Percentiles rank a stretch among this genome's conserved stretches.
Evolutionary conservation across 371 early-diverging fungal species (phyloP).

Genomic region (Blakeslea trispora): DNA sequence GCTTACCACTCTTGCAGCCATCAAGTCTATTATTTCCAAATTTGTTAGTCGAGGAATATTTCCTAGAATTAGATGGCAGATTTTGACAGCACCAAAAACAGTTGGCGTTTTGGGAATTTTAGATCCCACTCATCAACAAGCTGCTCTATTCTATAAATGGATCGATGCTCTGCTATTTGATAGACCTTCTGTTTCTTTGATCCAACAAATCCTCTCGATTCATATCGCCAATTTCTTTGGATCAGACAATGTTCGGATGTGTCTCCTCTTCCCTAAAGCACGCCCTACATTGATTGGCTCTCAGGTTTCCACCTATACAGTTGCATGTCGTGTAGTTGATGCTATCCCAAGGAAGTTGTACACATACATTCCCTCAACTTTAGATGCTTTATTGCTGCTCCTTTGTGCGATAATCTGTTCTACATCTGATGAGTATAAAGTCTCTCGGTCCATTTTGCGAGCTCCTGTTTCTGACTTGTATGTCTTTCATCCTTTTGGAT

Average conservation of each 20-base stretch:
- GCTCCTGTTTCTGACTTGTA: not conserved
- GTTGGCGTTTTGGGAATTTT: not conserved
- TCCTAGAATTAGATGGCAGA: constrained; percentile 1
- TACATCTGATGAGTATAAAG: not conserved
- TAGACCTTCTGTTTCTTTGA: not conserved
- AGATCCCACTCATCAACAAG: constrained; percentile 5
- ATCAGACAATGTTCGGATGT: not conserved
- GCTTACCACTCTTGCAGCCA: not conserved
- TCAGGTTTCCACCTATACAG: not conserved
- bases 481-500: not conserved
- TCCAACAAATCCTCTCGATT: not conserved
- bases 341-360: not conserved
- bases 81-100: not conserved
- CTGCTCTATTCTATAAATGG: constrained; percentile 5
- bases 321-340: not conserved
- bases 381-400: not conserved
- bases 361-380: not conserved
- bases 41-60: constrained; percentile 1
- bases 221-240: not conserved
- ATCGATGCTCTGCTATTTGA: constrained; percentile 1
- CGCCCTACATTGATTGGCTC: not conserved
- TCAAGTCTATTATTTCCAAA: not conserved
- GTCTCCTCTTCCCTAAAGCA: not conserved
- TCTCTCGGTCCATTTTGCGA: not conserved
- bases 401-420: not conserved